Evolutionary conservation across 2,329 filamentous ascomycete genomes (phyloP), one percentile per base, ranked within the genome.

Genomic region (Nemania sp.): DNA sequence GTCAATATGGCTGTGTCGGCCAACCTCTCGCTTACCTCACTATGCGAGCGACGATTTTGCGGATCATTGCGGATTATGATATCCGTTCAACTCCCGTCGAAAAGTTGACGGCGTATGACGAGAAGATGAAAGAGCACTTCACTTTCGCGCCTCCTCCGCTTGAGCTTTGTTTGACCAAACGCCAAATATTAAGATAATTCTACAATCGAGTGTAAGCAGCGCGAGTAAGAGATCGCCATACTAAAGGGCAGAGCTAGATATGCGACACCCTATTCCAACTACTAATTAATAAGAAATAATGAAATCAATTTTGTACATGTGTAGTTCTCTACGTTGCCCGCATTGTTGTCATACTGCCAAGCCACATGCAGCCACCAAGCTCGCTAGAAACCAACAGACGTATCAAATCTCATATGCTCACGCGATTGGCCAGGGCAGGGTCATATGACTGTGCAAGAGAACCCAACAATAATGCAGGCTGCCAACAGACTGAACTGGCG

Each of bases 1-100:
- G 68, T 0, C 27, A 18, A n/a, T 62, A 66, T 20, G 49, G 43
- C 22, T 69, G 67, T 8, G 43, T 69, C 18, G 67, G 58, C 11
- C 26, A 45, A 18, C 29, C 56, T 35, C 20, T 69, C 1, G 67
- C 58, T 15, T 32, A 67, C 35, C n/a, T 65, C 6, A 69, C 60
- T 41, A 52, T 69, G 13, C 45, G 64, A 18, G 32, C n/a, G 10
- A 59, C 64, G 4, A 8, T 67, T n/a, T 22, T 58, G 11, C 62
- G 52, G 22, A 66, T 69, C n/a, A 41, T 69, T 45, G 57, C 57
- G 11, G n/a, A 62, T 5, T 69, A 63, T n/a, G 62, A 69, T 18
- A 57, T 69, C 41, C 43, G 32, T 24, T 24, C 60, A 11, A 58
- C 54, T 5, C 29, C 58, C 5, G 24, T 15, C n/a, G 45, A 59